Percentiles rank a stretch among this genome's conserved stretches.
phyloP scores from a whole-genome alignment of 2,329 filamentous ascomycete species.

The Nannizzia gypsea region DNA sequence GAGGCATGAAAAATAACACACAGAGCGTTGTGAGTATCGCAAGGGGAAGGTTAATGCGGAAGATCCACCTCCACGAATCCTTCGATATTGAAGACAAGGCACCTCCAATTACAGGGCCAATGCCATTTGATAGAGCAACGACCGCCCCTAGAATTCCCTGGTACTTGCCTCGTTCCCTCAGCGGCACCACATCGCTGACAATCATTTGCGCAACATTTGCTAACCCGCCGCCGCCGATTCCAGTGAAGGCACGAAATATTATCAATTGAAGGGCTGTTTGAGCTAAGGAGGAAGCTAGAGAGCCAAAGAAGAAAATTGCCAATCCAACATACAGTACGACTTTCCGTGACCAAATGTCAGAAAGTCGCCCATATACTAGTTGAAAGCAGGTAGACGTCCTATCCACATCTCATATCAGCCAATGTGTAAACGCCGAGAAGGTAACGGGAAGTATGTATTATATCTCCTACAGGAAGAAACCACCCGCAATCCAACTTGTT shows the following conservation, averaged over 20 bases:
- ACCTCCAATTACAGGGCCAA: conserved; percentile 45
- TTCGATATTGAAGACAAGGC: conserved; percentile 36
- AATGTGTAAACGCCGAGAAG: neutral
- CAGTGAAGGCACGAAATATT: conserved; percentile 48
- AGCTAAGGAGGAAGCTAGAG: conserved; percentile 48
- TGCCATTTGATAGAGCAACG: conserved; percentile 43
- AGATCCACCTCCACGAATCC: conserved; percentile 38
- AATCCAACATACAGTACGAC: conserved; percentile 41
- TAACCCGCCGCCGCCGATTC: conserved; percentile 50
- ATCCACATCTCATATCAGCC: neutral
- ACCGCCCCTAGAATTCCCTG: conserved; percentile 46
- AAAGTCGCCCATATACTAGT: conserved; percentile 49
- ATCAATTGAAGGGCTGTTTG: conserved; percentile 47
- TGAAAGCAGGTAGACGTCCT: neutral
- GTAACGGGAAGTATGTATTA: neutral
- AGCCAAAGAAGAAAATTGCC: conserved; percentile 39
- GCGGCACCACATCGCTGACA: conserved; percentile 48
- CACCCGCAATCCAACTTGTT: conserved; percentile 44
- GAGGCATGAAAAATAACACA: conserved; percentile 46
- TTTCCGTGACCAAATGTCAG: conserved; percentile 51
- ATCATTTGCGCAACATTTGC: conserved; percentile 49
- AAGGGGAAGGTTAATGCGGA: conserved; percentile 44
- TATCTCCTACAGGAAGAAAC: conserved; percentile 44
- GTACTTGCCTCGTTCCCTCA: conserved; percentile 48
- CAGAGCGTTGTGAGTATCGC: conserved; percentile 37